These are phyloP conservation scores for Syzygium malaccense DNA, from an alignment of 441 rosid species.

Conservation along the genomic window DNA sequence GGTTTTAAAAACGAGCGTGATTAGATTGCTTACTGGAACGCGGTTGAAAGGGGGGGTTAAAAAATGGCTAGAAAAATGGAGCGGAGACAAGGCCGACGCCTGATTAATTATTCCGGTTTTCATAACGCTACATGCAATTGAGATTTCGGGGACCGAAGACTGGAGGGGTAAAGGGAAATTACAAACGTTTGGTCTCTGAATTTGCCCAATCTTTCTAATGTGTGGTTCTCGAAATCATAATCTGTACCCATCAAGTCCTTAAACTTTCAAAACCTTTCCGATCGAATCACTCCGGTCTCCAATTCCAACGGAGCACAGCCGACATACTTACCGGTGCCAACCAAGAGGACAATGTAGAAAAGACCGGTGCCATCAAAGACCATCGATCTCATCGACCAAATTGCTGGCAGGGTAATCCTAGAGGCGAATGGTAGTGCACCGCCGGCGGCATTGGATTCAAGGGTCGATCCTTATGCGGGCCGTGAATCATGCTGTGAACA, in stretches of 20 bases:
- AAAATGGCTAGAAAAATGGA: background rate
- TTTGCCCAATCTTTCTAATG: background rate
- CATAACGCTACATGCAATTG: background rate
- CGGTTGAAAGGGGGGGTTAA: background rate
- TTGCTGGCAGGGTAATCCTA: background rate
- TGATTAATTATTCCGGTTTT: background rate
- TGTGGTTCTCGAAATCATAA: background rate
- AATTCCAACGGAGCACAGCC: background rate
- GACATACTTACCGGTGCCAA: background rate
- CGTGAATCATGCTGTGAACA: background rate
- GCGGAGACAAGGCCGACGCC: background rate
- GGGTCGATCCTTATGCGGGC: background rate
- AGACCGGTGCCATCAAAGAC: background rate
- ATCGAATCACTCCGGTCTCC: background rate
- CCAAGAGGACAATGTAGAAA: background rate
- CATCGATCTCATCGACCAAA: background rate
- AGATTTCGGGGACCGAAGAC: background rate
- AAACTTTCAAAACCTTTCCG: background rate
- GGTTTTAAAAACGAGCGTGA: background rate
- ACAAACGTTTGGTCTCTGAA: background rate
- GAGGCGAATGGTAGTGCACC: background rate
- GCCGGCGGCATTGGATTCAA: background rate
- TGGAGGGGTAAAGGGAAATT: background rate
- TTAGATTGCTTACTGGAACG: background rate
- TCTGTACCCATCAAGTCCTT: background rate